A percentile compares a stretch with the other conserved stretches of the same genome.
phyloP scores from a whole-genome alignment of 371 early-diverging fungal species.

The Funneliformis caledonium region DNA sequence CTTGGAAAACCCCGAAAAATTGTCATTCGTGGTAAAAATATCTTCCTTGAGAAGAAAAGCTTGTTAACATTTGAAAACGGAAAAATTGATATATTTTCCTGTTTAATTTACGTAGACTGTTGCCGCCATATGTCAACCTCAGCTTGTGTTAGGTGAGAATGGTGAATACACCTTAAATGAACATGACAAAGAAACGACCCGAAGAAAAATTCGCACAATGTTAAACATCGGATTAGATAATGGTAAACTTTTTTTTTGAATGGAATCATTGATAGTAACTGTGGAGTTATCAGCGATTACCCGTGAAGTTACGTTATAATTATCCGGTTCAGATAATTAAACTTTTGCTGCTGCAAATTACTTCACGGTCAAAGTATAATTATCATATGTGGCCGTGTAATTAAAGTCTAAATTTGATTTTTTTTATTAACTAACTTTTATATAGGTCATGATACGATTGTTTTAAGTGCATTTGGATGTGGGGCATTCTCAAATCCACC shows the following conservation, averaged over 20 bases:
- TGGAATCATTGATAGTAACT: too few relatives aligned
- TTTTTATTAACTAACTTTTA: not conserved
- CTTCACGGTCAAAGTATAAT: too few relatives aligned
- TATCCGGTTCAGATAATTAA: too few relatives aligned
- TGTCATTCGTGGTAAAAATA: constrained; percentile 49
- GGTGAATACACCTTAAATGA: constrained; percentile 13
- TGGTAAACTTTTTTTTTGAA: constrained; percentile 1
- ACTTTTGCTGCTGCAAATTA: too few relatives aligned
- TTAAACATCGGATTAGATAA: constrained; percentile 43
- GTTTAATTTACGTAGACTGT: constrained; percentile 23
- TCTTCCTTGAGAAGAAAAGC: not conserved
- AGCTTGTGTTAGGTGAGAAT: not conserved
- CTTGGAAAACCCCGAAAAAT: constrained; percentile 50
- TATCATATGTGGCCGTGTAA: too few relatives aligned
- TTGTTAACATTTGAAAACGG: not conserved
- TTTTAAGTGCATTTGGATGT: constrained; percentile 54
- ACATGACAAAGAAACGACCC: constrained; percentile 25
- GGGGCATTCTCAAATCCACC: constrained; percentile 52
- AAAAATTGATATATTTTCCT: not conserved
- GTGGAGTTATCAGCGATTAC: too few relatives aligned
- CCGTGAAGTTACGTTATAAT: too few relatives aligned
- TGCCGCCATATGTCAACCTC: constrained; percentile 24
- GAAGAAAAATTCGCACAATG: constrained; percentile 39
- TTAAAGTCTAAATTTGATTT: not conserved
- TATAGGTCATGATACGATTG: constrained; percentile 52